Evolutionary conservation across 139 green algal genomes (phyloP).

Genomic region (Picochlorum sp.): DNA sequence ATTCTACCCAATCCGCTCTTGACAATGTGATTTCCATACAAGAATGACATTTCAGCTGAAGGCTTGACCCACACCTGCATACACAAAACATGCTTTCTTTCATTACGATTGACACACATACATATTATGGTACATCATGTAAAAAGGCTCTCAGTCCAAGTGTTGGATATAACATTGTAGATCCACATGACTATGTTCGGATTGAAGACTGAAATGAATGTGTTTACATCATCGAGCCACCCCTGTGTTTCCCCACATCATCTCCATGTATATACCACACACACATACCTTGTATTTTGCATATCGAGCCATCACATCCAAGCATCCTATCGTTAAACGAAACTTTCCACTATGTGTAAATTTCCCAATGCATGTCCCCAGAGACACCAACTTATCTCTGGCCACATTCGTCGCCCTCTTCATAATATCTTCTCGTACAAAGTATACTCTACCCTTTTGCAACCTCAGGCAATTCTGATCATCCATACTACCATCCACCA

Average conservation of each 20-base stretch:
- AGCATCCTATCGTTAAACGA: constrained; percentile 73
- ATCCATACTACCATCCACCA: constrained; percentile 68
- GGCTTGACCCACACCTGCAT: constrained; percentile 96
- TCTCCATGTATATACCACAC: neutral
- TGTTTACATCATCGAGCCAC: constrained; percentile 30
- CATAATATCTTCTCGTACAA: constrained; percentile 89
- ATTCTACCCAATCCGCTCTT: constrained; percentile 95
- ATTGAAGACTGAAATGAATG: constrained; percentile 58
- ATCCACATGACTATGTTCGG: constrained; percentile 24
- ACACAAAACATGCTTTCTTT: neutral
- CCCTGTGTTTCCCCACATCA: neutral
- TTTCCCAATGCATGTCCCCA: constrained; percentile 92
- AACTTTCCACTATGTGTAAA: constrained; percentile 97
- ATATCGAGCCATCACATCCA: constrained; percentile 84
- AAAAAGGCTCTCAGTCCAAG: constrained; percentile 24
- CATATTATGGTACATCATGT: no score
- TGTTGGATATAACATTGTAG: constrained; percentile 15
- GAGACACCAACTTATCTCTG: constrained; percentile 77
- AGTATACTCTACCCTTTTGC: constrained; percentile 93
- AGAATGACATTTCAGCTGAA: constrained; percentile 92
- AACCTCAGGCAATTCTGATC: constrained; percentile 83
- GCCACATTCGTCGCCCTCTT: constrained; percentile 77
- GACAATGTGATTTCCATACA: constrained; percentile 98
- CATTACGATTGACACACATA: no score
- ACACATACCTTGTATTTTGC: constrained; percentile 90